Base-by-base conservation (phyloP, 495 filamentous ascomycete genomes). In the Neurospora sp. region DNA sequence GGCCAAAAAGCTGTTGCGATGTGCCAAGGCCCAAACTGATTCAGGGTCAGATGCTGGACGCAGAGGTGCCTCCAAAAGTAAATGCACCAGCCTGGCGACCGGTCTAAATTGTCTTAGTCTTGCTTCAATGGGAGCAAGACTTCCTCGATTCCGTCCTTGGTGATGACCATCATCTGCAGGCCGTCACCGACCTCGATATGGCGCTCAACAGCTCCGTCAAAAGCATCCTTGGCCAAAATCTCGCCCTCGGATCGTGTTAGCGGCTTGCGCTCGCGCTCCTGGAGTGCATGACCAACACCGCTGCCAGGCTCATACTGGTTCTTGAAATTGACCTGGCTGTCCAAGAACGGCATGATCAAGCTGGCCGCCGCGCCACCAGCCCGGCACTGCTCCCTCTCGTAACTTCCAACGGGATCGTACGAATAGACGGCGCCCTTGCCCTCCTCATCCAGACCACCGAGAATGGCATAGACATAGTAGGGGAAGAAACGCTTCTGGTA, bases 251-350 rank as follows among this genome's bases (percentile, higher is more conserved):
- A 83, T 76, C 87, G 86, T 37, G 90, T 85, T 76, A 98, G 83
- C 70, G 87, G 87, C 71, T 83, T 80, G 78, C 90, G 87, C 73
- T 90, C 85, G 76, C 90, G 87, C 78, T 89, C 86, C 82, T 92
- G 82, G 70, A 97, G 86, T 31, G 89, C 92, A 81, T 96, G 92
- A 45, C 94, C 94, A 76, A 88, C 88, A 71, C 92, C 94, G 77
- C 91, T 94, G n/a, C 90, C 91, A 10, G 96, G 96, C 38, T 94
- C 85, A 81, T 97, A 96, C 85, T 98, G 96, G 81, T 99, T 99
- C 87, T 98, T 98, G 87, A 94, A 96, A 83, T 98, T 98, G 84
- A 99, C 96, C 82, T 99, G 96, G 80, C 98, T 99, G 82, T 99
- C 96, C 80, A 99, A 85, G 86, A 99, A 98, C 4, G 96, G 96